phyloP scores from a whole-genome alignment of 208 protist species.

The Crithidia sp. region DNA sequence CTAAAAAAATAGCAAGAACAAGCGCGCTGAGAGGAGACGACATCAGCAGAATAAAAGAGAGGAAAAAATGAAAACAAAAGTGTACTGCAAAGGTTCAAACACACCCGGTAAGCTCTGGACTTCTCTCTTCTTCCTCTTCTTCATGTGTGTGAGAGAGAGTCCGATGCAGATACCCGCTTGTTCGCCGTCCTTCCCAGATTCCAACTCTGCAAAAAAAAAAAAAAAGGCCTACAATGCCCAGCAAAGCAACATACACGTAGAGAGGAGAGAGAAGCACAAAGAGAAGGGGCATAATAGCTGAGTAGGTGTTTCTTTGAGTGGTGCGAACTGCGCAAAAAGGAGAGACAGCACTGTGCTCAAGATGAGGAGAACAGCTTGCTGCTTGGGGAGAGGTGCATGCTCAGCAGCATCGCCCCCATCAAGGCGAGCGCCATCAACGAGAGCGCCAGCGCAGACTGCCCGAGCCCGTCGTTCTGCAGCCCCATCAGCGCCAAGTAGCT shows the following conservation, averaged over 20 bases:
- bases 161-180: no score
- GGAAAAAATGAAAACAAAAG: not conserved
- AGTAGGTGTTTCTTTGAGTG: not conserved
- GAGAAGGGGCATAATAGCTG: not conserved
- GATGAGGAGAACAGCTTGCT: not conserved
- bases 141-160: no score
- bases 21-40: no score
- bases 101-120: no score
- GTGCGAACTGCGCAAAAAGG: no score
- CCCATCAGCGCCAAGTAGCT: conserved; percentile 21
- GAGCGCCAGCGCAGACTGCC: conserved; percentile 9
- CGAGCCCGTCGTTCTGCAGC: conserved; percentile 26
- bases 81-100: no score
- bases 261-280: not conserved
- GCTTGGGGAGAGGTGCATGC: conserved; percentile 26
- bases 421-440: conserved; percentile 14
- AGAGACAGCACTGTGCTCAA: not conserved
- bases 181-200: no score
- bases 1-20: no score
- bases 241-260: not conserved
- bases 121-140: no score
- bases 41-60: not conserved
- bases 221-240: no score
- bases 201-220: no score
- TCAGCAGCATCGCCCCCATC: conserved; percentile 17